Percentiles rank a stretch among this genome's conserved stretches.
phyloP scores from a whole-genome alignment of 2,329 filamentous ascomycete genomes.

The Blastomyces parvus region DNA sequence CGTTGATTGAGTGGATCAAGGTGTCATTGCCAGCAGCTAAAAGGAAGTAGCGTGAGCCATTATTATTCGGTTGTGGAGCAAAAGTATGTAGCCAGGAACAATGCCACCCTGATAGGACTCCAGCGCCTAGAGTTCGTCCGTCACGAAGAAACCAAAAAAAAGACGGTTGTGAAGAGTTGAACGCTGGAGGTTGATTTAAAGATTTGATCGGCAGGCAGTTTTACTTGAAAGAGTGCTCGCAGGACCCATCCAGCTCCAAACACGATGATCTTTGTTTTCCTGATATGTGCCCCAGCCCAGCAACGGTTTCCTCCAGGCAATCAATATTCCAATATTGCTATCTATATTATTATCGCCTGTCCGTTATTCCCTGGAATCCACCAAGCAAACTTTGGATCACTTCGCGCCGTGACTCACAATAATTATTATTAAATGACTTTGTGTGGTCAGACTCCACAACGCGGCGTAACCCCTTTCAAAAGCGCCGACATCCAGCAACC shows the following conservation, averaged over 20 bases:
- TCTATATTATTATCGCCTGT: too few relatives aligned
- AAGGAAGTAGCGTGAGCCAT: background rate
- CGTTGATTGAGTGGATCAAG: background rate
- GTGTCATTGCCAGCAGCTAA: background rate
- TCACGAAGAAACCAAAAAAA: background rate
- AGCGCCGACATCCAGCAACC: background rate
- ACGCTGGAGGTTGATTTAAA: constrained; percentile 3
- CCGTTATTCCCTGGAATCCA: background rate
- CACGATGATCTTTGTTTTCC: background rate
- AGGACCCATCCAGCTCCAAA: background rate
- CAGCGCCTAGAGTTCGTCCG: background rate
- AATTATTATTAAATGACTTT: too few relatives aligned
- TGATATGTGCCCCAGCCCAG: too few relatives aligned
- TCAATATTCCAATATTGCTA: background rate
- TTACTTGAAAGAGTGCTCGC: background rate
- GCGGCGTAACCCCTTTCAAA: background rate
- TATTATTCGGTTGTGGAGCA: background rate
- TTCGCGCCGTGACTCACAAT: background rate
- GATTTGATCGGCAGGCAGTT: background rate
- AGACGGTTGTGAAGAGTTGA: background rate
- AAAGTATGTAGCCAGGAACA: background rate
- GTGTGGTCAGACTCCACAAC: background rate
- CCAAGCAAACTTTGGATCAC: background rate
- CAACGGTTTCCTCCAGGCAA: background rate
- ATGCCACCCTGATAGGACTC: background rate